Percentiles rank a stretch among this genome's conserved stretches.
Evolutionary conservation across 495 filamentous ascomycete genomes (phyloP).

Genomic region (Bacidia gigantensis): DNA sequence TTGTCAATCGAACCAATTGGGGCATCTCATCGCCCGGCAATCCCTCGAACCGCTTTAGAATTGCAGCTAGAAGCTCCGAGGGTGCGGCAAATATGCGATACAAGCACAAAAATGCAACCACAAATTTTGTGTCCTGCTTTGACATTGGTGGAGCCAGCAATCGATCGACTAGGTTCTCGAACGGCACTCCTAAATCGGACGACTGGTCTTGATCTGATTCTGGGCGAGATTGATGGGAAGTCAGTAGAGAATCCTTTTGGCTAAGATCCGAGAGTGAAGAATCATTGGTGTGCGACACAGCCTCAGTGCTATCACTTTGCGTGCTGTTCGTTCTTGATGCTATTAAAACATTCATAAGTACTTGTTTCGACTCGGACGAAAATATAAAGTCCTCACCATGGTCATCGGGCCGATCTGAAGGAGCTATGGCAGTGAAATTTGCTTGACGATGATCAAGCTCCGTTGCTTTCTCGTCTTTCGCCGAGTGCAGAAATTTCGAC

Average conservation of each 20-base stretch:
- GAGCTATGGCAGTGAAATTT: neutral
- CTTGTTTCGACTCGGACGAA: no score
- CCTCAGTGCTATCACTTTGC: neutral
- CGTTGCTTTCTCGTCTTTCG: neutral
- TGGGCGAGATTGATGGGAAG: neutral
- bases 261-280: neutral
- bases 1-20: slow-evolving; percentile 53
- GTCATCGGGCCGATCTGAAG: neutral
- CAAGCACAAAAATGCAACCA: slow-evolving; percentile 75
- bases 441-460: neutral
- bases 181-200: slow-evolving; percentile 50
- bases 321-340: neutral
- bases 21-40: slow-evolving; percentile 34
- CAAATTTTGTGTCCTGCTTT: slow-evolving; percentile 74
- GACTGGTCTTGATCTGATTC: slow-evolving; percentile 11
- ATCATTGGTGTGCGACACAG: neutral
- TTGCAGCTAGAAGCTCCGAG: slow-evolving; percentile 53
- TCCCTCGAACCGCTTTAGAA: slow-evolving; percentile 56
- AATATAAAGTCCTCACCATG: neutral
- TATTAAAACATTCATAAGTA: neutral
- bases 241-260: neutral
- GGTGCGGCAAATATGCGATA: slow-evolving; percentile 91
- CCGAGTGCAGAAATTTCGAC: neutral
- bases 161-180: slow-evolving; percentile 82
- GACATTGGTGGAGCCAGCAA: slow-evolving; percentile 69